A percentile compares a stretch with the other conserved stretches of the same genome.
phyloP scores from a whole-genome alignment of 73 alveolate genomes.

The Stentor coeruleus region DNA sequence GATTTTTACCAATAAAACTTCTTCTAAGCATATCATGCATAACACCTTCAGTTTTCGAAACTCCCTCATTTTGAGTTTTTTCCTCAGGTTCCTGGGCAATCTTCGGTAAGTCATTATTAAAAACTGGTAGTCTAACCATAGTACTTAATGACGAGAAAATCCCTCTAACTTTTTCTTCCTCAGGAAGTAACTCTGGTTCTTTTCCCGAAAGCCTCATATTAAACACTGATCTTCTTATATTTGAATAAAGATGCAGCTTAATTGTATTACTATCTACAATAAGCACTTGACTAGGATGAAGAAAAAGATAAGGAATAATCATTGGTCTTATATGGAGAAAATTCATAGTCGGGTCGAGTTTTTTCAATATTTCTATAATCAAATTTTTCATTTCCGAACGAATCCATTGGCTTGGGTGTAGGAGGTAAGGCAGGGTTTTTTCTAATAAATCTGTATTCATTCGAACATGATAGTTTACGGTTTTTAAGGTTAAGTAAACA shows the following conservation, averaged over 20 bases:
- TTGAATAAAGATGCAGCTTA: too few relatives aligned
- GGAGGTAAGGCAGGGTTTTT: background rate
- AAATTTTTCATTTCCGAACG: background rate
- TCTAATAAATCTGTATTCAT: background rate
- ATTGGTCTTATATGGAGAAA: slow-evolving; percentile 5
- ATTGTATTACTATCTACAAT: background rate
- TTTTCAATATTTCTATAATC: background rate
- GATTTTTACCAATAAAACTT: too few relatives aligned
- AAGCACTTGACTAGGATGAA: background rate
- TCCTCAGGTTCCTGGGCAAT: background rate
- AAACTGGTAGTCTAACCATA: background rate
- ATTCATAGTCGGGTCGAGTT: slow-evolving; percentile 7
- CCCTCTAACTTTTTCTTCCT: too few relatives aligned
- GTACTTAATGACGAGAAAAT: background rate
- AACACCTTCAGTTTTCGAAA: too few relatives aligned
- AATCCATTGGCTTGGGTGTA: slow-evolving; percentile 16
- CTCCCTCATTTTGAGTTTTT: background rate
- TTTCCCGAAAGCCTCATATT: background rate
- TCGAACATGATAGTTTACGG: background rate
- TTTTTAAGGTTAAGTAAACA: background rate
- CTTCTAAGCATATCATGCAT: background rate
- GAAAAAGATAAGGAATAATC: background rate
- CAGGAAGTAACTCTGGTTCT: background rate
- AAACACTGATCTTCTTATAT: background rate
- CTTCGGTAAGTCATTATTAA: background rate